Evolutionary conservation across 169 alveolate genomes (phyloP).

Genomic region (Cystoisospora suis): DNA sequence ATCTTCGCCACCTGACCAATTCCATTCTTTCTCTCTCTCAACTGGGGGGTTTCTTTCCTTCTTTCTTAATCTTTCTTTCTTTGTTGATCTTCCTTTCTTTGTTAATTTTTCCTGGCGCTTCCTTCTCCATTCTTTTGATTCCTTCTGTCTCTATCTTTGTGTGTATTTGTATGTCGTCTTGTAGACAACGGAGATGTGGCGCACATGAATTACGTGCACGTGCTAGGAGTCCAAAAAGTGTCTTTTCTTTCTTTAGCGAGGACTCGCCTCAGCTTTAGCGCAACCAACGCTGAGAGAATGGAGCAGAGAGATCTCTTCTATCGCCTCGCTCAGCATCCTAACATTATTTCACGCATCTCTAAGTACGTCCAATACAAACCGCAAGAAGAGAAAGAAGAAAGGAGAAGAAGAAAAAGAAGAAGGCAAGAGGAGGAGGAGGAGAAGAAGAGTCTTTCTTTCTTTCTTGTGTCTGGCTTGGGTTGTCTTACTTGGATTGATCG

Average conservation of each 20-base stretch:
- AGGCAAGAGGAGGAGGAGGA: too few relatives aligned
- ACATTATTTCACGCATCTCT: constrained; percentile 82
- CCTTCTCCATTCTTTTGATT: not conserved
- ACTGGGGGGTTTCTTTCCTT: too few relatives aligned
- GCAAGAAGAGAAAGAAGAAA: too few relatives aligned
- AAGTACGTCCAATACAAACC: too few relatives aligned
- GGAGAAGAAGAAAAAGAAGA: too few relatives aligned
- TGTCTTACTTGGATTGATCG: too few relatives aligned
- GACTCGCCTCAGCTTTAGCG: constrained; percentile 37
- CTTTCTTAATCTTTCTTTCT: not conserved
- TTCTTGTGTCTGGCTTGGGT: too few relatives aligned
- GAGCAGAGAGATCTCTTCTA: constrained; percentile 70
- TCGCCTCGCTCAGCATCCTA: constrained; percentile 79
- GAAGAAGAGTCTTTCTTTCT: too few relatives aligned
- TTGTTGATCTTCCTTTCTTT: not conserved
- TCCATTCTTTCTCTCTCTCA: not conserved
- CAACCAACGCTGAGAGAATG: too few relatives aligned
- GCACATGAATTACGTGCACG: constrained; percentile 79
- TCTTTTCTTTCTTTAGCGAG: not conserved
- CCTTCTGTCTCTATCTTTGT: not conserved
- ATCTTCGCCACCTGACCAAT: too few relatives aligned
- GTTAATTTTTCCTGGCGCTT: not conserved
- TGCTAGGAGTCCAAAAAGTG: constrained; percentile 73
- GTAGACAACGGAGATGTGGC: constrained; percentile 30
- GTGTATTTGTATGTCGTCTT: not conserved